A percentile compares a stretch with the other conserved stretches of the same genome.
phyloP scores from a whole-genome alignment of 805 yeast species.

The Lipomyces spencermartinsiae region DNA sequence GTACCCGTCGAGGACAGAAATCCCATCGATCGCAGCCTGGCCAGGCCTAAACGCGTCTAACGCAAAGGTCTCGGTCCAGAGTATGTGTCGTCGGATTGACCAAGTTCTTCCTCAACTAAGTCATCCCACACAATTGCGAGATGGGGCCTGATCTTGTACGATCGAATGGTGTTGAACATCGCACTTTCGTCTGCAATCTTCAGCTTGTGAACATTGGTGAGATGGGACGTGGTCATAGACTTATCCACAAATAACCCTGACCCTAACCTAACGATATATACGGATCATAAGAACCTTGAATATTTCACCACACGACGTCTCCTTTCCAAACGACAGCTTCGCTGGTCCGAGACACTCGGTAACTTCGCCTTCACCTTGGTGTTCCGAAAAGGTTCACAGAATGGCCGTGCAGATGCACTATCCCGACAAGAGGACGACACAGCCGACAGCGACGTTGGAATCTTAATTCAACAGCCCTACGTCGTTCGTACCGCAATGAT shows the following conservation, averaged over 20 bases:
- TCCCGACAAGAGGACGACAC: too few relatives aligned
- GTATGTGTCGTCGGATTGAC: neutral
- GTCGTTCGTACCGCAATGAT: too few relatives aligned
- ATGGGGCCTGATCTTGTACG: neutral
- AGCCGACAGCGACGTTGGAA: too few relatives aligned
- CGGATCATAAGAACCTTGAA: constrained; percentile 6
- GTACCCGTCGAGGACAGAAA: too few relatives aligned
- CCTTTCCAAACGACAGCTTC: constrained; percentile 12
- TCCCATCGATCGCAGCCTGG: too few relatives aligned
- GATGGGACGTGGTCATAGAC: neutral
- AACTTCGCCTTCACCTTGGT: constrained; percentile 33
- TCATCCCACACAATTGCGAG: neutral
- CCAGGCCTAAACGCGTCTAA: neutral
- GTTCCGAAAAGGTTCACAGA: too few relatives aligned
- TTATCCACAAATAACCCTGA: neutral
- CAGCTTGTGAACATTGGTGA: neutral
- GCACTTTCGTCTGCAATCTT: constrained; percentile 1
- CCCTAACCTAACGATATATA: neutral
- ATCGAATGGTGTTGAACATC: neutral
- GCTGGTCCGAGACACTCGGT: constrained; percentile 31
- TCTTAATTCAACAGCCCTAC: too few relatives aligned
- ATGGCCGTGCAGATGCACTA: too few relatives aligned
- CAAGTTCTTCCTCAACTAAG: neutral
- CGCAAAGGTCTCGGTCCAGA: neutral
- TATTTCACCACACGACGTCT: constrained; percentile 2